Base-by-base conservation (phyloP, 2,329 filamentous ascomycete genomes). In the Calonectria hawksworthii region DNA sequence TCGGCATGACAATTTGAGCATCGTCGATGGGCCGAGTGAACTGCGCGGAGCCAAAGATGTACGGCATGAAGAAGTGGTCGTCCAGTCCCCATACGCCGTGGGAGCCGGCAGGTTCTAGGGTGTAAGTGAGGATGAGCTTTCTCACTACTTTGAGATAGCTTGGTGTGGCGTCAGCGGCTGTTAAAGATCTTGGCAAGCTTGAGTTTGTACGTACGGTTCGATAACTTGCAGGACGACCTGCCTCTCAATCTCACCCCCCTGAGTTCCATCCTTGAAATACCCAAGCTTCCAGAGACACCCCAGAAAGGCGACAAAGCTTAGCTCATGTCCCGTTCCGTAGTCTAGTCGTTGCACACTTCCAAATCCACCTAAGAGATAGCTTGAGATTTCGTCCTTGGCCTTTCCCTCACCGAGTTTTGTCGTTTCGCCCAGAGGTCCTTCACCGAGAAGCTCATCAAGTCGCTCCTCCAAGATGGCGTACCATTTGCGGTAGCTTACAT, bases 11-110 rank as follows among this genome's bases (percentile, higher is more conserved):
- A 90, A 84, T 13, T 91, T 47, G 88, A 2, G 87, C 84, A 0
- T 91, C 88, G 34, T 88, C 86, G 77, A 98, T 94, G 1, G 96
- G 91, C 0, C 95, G 93, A 13, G 94, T 94, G 51, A 98, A 89
- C 83, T 99, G 97, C 0, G 97, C 96, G 2, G 96, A 98, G 38
- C 97, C 97, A 77, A 99, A 96, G 72, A 99, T 95, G 84, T 99
- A 99, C 0, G 97, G 94, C 32, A 97, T 85, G 84, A 99, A 99
- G 11, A 93, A 96, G 85, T 99, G 96, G 84, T 99, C 97, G 83
- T 99, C 97, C n/a, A 99, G 89, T 26, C 97, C 97, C 97, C 97
- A 99, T 26, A 99, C 97, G 4, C 97, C 97, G 83, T 99, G 97
- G 1, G 96, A 98, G 3, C 97, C 97, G 8, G 97, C 97, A 5